phyloP scores from a whole-genome alignment of 306 rosid genomes.

The Inga laurina region DNA sequence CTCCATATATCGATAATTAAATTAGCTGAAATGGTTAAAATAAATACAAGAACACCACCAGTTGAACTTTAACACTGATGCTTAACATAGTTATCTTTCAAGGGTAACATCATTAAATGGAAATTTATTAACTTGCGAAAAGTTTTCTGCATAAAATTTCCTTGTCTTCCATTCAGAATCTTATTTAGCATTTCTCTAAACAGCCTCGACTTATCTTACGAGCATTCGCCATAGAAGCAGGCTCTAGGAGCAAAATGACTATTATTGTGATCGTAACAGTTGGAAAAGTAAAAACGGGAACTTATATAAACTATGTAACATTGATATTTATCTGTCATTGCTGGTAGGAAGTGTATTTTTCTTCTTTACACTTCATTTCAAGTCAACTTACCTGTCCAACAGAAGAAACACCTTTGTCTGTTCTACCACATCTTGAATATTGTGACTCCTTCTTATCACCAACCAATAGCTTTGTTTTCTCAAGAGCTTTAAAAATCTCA shows the following conservation, averaged over 20 bases:
- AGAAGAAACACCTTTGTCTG: constrained; percentile 94
- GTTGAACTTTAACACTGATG: constrained; percentile 15
- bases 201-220: constrained; percentile 8
- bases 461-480: constrained; percentile 70
- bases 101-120: neutral
- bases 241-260: neutral
- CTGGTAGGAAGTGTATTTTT: constrained; percentile 14
- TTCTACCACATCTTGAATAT: constrained; percentile 97
- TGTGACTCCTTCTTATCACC: constrained; percentile 83
- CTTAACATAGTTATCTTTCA: neutral
- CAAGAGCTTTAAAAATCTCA: constrained; percentile 80
- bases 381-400: constrained; percentile 86
- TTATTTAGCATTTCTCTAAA: neutral
- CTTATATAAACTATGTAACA: constrained; percentile 19
- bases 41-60: neutral
- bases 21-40: neutral
- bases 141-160: neutral
- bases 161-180: neutral
- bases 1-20: constrained; percentile 18
- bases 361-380: neutral
- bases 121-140: neutral
- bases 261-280: neutral
- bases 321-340: constrained; percentile 18
- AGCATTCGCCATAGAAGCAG: constrained; percentile 14
- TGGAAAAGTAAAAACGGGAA: constrained; percentile 10